Evolutionary conservation across 805 yeast genomes (phyloP), one percentile per base, ranked within the genome.

Genomic region (Candida oleophila): DNA sequence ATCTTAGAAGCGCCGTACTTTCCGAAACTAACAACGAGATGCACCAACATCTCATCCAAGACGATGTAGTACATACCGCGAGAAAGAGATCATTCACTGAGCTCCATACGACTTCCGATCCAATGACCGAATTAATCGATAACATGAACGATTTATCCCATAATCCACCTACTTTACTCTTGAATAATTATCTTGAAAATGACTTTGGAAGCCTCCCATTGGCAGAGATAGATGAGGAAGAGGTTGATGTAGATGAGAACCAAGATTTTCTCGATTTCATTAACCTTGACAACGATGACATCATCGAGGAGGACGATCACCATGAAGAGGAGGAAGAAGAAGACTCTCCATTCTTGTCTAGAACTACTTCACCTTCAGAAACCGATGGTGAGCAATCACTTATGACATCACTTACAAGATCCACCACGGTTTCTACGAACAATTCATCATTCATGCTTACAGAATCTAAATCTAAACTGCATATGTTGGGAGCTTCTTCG

Each of bases 341-440:
- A 18, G 63, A 58, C 42, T 56, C 63, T 9, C 58, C 63, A 18
- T 53, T 54, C 22, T 59, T 71, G 25, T 66, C 73, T 19, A 57
- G 75, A 38, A 68, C 72, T 30, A 64, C 70, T 3, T 68, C 74
- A 12, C 75, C 76, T 3, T 56, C 62, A 12, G 72, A 66, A 44
- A 54, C 59, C 11, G 66, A 61, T 49, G 21, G 45, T n/a, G 65
- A 61, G 25, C 61, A 67, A 47, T 63, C 68, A 42, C 57, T 71
- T 42, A 71, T 71, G 76, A 54, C 67, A 16, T 54, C 69, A 8
- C 59, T 71, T 43, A 72, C 76, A 0, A 51, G 76, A 44, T 68
- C 74, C 11, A 72, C 76, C 21, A 71, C 76, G 2, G 72, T 69
- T 3, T 63, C 70, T 4, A 66, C 73, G 42, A 60, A 57, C 43